Base-by-base conservation (phyloP, 805 yeast genomes). In the Alloascoidea hylecoeti region DNA sequence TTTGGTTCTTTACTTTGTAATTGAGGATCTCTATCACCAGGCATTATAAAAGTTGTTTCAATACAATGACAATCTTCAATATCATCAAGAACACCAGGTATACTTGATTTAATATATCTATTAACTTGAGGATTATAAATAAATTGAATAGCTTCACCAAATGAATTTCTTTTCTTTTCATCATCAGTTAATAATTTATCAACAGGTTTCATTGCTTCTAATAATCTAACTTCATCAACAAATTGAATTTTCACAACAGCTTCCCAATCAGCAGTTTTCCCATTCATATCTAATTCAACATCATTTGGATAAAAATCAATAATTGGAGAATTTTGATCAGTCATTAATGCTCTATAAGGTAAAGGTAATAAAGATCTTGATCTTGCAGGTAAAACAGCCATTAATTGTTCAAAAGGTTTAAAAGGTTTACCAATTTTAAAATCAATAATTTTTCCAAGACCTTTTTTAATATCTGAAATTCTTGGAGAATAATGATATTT, bases 351-450 rank as follows among this genome's bases (percentile, higher is more conserved):
- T 56, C 95, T 72, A 55, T 80, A 81, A 15, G 74, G 73, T 4
- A 65, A 54, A 1, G 98, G 97, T 51, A 92, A 75, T 46, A 92
- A 68, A 35, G 66, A 63, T 39, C 71, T 74, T 3, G 96, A 86
- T 64, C 96, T 75, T 16, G 89, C 95, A 1, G 98, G 98, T 46
- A 92, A 64, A 16, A 92, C 98, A 15, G 95, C 89, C 98, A 89
- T 92, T 49, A 92, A 69, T 61, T 92, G 98, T 55, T 92, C 89
- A 57, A 84, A 89, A 6, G 98, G 98, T 42, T 64, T 72, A 63
- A 92, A 85, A 0, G 98, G 98, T 3, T 54, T 55, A 4, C 94
- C 88, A 45, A 65, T 56, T 13, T 77, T 75, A 48, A 88, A 86
- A 23, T 63, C 54, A 41, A 82, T 66, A 42, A 68, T 60, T 16